Evolutionary conservation across 352 stramenopile species (phyloP), one percentile per base, ranked within the genome.

Genomic region (Globisporangium okanoganense): DNA sequence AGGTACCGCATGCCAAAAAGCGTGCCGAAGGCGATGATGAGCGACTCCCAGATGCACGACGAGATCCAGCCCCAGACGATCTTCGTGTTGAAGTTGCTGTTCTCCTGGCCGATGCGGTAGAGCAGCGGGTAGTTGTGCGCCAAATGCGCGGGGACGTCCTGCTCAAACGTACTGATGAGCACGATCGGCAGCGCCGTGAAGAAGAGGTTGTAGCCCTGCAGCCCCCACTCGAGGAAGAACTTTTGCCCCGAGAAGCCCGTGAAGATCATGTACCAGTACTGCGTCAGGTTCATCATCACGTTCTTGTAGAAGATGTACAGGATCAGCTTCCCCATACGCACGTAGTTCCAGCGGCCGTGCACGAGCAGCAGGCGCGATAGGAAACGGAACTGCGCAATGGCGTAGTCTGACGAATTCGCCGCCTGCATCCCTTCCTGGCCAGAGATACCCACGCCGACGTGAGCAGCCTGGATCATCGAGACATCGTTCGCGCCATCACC

Each of bases 231-330:
- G 29, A 94, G 73, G 61, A 85, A 94, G 52, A 84, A 94, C 66
- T 95, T 95, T 56, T 96, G 87, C 0, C 87, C 84, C 16, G 86
- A 94, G 61, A 91, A 96, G 41, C 85, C 83, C 56, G 81, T 92
- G 71, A 90, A 97, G 62, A 96, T 88, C 79, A 96, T 95, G 75
- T 96, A 98, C 81, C 84, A 97, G 73, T 97, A 98, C 64, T 98
- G 88, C 36, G 92, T 96, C 69, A 98, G 73, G 65, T 96, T 97
- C 68, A 98, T 84, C 69, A 97, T 95, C 38, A 98, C 87, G 66
- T 98, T 98, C 73, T 97, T 98, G 89, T 98, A 98, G 68, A 98
- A 98, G 44, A 92, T 96, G 73, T 98, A 97, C 43, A 97, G 58
- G 44, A 98, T 95, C 6, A 97, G 70, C 65, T 96, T 97, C 49